phyloP scores from a whole-genome alignment of 257 asterid genomes.

The Solanum appendiculatum region DNA sequence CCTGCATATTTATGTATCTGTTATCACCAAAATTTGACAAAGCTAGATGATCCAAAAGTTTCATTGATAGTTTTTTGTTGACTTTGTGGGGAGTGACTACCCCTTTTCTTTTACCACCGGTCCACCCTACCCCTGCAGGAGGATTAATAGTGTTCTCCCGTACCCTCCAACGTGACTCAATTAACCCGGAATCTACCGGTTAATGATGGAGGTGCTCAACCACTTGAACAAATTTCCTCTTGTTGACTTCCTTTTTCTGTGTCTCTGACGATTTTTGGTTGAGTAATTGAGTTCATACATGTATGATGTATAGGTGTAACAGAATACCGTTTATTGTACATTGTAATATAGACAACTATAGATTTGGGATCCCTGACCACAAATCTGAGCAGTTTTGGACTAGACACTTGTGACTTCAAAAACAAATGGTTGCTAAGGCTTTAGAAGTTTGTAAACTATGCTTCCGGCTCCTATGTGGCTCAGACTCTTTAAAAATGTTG shows the following conservation, averaged over 20 bases:
- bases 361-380: not conserved
- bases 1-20: not conserved
- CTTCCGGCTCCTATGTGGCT: not conserved
- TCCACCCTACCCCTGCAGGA: not conserved
- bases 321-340: not conserved
- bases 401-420: not conserved
- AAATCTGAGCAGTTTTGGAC: not conserved
- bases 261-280: not conserved
- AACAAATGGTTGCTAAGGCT: not conserved
- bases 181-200: not conserved
- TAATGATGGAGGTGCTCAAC: not conserved
- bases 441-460: not conserved
- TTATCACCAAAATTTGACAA: slow-evolving; percentile 1
- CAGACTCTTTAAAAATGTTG: not conserved
- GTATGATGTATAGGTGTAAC: not conserved
- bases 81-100: not conserved
- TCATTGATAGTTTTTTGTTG: not conserved
- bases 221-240: not conserved
- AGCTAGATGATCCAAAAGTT: not conserved
- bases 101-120: too few relatives aligned
- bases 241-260: not conserved
- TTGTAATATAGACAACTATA: not conserved
- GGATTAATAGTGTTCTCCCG: not conserved
- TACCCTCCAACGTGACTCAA: not conserved
- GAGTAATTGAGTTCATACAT: not conserved